Percentiles rank a stretch among this genome's conserved stretches.
These are phyloP conservation scores for Fallopia convolvulus DNA, from an alignment of 148 eudicot species.

Conservation along the genomic window DNA sequence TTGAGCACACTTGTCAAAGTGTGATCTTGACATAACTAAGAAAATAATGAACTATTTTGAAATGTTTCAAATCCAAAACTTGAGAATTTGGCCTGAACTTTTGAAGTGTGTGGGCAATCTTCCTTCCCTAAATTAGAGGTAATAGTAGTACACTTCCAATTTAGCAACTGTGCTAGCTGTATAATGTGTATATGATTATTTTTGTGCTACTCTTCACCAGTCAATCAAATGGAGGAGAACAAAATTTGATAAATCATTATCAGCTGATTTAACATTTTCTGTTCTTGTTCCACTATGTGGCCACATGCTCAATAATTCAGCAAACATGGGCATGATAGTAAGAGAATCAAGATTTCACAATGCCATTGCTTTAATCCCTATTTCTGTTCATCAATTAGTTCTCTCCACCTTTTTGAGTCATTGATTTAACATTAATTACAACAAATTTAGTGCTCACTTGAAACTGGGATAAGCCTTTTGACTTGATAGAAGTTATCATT, in stretches of 20 bases:
- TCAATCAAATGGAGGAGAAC: neutral
- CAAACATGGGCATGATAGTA: neutral
- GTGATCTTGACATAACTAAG: neutral
- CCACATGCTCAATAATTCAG: constrained; percentile 9
- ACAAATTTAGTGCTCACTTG: neutral
- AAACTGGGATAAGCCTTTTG: no score
- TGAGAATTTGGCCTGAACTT: neutral
- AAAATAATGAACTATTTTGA: neutral
- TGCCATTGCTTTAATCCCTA: neutral
- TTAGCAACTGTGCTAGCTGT: neutral
- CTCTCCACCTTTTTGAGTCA: neutral
- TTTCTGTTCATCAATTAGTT: neutral
- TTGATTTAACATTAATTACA: neutral
- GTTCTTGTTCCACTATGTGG: neutral
- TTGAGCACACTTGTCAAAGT: neutral
- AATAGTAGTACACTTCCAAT: neutral
- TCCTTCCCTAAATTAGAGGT: constrained; percentile 2
- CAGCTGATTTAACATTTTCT: neutral
- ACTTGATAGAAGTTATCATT: no score
- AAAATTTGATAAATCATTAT: neutral
- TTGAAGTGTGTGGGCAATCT: neutral
- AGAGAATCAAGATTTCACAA: neutral
- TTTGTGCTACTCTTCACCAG: neutral
- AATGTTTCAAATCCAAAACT: neutral
- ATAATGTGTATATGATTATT: neutral